phyloP scores from a whole-genome alignment of 2,329 filamentous ascomycete genomes.

The Parastagonospora nodorum region DNA sequence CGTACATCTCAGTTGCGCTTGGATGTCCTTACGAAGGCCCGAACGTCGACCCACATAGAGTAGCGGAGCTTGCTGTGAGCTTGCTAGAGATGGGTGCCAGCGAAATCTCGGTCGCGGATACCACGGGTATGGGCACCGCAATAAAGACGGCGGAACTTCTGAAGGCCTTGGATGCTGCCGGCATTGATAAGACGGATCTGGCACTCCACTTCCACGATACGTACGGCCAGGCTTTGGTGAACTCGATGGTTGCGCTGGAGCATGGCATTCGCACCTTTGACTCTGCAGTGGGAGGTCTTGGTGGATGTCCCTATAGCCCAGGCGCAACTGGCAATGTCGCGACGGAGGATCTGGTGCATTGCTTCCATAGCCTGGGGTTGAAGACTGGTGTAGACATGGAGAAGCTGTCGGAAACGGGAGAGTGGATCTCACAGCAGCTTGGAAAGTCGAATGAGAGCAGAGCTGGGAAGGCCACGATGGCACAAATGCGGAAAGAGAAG shows the following conservation, averaged over 20 bases:
- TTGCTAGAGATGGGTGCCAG: constrained; percentile 86
- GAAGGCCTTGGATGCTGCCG: constrained; percentile 67
- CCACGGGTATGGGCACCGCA: constrained; percentile 88
- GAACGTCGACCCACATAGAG: constrained; percentile 62
- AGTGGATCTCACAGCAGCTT: constrained; percentile 47
- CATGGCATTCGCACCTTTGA: constrained; percentile 81
- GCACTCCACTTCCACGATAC: constrained; percentile 91
- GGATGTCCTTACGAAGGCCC: constrained; percentile 78
- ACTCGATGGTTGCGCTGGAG: constrained; percentile 76
- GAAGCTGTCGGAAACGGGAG: constrained; percentile 42
- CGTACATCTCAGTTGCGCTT: constrained; percentile 74
- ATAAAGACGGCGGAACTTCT: constrained; percentile 69
- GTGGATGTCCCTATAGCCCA: constrained; percentile 83
- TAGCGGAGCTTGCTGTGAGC: constrained; percentile 65
- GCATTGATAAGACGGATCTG: constrained; percentile 70
- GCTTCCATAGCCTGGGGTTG: constrained; percentile 73
- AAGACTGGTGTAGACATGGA: constrained; percentile 67
- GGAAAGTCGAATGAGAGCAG: constrained; percentile 45
- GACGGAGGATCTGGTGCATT: constrained; percentile 83
- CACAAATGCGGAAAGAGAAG: constrained; percentile 29
- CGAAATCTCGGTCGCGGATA: constrained; percentile 89
- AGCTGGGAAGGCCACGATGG: constrained; percentile 46
- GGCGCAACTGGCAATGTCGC: constrained; percentile 86
- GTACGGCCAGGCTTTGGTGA: constrained; percentile 83
- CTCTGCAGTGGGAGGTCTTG: constrained; percentile 77